Evolutionary conservation across 108 stramenopile species (phyloP).

Genomic region (Cyclotella cryptica): DNA sequence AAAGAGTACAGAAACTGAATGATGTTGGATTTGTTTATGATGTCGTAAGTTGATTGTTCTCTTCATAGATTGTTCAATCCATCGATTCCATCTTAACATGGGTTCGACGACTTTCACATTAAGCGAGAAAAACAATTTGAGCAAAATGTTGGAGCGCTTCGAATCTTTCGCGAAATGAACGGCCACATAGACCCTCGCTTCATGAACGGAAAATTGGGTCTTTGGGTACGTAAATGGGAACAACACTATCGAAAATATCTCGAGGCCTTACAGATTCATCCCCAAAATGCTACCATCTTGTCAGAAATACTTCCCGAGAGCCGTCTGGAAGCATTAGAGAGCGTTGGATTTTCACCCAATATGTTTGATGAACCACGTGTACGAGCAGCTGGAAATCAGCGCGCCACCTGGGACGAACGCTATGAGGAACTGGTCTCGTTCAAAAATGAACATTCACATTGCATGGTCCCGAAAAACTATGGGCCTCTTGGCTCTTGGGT

Average conservation of each 20-base stretch:
- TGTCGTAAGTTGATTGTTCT: constrained; percentile 19
- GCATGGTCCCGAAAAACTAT: constrained; percentile 43
- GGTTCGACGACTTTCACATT: background rate
- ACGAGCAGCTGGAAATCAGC: constrained; percentile 20
- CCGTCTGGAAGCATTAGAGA: constrained; percentile 37
- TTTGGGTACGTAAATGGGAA: constrained; percentile 29
- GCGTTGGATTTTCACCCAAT: constrained; percentile 28
- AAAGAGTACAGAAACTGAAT: constrained; percentile 28
- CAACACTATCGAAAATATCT: constrained; percentile 35
- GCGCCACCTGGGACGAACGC: constrained; percentile 54
- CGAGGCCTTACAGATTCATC: background rate
- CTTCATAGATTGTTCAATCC: background rate
- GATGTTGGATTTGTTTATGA: constrained; percentile 43
- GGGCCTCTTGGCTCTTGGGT: constrained; percentile 52
- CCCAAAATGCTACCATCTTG: constrained; percentile 1
- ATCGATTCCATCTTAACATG: background rate
- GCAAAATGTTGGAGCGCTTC: constrained; percentile 30
- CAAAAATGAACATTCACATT: constrained; percentile 38
- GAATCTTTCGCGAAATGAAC: constrained; percentile 26
- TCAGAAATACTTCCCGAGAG: constrained; percentile 25
- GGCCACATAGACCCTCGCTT: constrained; percentile 34
- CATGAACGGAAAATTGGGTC: constrained; percentile 40
- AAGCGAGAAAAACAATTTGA: constrained; percentile 42
- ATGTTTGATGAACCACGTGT: constrained; percentile 50
- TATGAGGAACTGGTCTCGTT: constrained; percentile 52